Percentiles rank a stretch among this genome's conserved stretches.
These are phyloP conservation scores for Maudiozyma pseudohumilis DNA, from an alignment of 805 yeast genomes.

Conservation along the genomic window DNA sequence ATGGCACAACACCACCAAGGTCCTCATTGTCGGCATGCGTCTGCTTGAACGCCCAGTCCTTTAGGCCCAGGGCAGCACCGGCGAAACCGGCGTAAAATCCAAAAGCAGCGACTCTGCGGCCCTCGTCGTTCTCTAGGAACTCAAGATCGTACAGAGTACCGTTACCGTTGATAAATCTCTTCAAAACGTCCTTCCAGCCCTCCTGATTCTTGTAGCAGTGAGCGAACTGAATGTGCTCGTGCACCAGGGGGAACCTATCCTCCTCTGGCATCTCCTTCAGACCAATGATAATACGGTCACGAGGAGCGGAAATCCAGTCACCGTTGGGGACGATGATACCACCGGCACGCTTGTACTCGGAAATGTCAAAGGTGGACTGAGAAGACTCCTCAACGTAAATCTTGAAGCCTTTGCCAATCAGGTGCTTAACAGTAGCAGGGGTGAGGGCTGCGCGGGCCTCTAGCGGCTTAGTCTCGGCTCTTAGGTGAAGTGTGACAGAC, in stretches of 20 bases:
- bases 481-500: constrained; percentile 66
- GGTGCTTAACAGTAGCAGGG: constrained; percentile 77
- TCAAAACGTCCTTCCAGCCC: constrained; percentile 90
- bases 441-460: constrained; percentile 97
- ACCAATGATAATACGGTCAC: constrained; percentile 82
- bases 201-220: constrained; percentile 97
- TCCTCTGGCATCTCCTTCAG: constrained; percentile 92
- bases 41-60: constrained; percentile 92
- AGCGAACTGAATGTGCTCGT: constrained; percentile 96
- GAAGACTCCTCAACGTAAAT: constrained; percentile 80
- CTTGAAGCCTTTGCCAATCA: constrained; percentile 79
- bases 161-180: constrained; percentile 83
- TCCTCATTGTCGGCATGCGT: constrained; percentile 55
- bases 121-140: constrained; percentile 85
- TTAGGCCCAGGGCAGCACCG: constrained; percentile 94
- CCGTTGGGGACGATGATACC: constrained; percentile 85
- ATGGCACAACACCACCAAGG: constrained; percentile 73
- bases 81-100: constrained; percentile 99
- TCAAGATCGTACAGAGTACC: constrained; percentile 91
- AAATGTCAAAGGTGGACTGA: constrained; percentile 67
- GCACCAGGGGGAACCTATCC: constrained; percentile 80
- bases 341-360: constrained; percentile 74
- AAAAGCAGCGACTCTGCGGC: constrained; percentile 98
- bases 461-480: constrained; percentile 95
- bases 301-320: constrained; percentile 88